These are phyloP conservation scores for Parasarocladium wereldwijsianum DNA, from an alignment of 2,329 filamentous ascomycete genomes.

Conservation along the genomic window DNA sequence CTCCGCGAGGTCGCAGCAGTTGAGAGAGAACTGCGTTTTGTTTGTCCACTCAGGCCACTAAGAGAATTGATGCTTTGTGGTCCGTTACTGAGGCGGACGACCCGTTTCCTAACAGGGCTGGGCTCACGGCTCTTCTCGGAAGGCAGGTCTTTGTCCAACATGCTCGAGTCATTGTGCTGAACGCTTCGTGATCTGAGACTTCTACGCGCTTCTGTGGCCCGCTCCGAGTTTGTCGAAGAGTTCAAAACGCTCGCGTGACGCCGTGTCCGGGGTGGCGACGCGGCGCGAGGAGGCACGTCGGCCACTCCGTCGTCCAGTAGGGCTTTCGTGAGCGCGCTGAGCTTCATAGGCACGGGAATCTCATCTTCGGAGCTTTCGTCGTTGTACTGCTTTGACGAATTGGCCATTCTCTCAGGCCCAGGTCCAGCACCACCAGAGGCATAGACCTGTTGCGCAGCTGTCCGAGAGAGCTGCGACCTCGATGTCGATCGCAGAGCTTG, in stretches of 20 bases:
- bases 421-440: constrained; percentile 2
- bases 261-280: constrained; percentile 32
- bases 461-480: constrained; percentile 25
- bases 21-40: constrained; percentile 35
- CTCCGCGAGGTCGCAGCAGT: constrained; percentile 17
- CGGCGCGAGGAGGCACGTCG: constrained; percentile 21
- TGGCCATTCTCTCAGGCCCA: constrained; percentile 1
- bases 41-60: no score
- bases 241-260: constrained; percentile 33
- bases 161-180: constrained; percentile 20
- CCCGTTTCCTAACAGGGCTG: constrained; percentile 40
- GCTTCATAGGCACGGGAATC: constrained; percentile 79
- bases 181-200: constrained; percentile 32
- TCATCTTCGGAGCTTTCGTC: constrained; percentile 93
- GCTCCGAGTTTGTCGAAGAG: constrained; percentile 24
- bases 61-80: constrained; percentile 27
- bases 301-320: constrained; percentile 53
- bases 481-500: constrained; percentile 36
- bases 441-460: constrained; percentile 19
- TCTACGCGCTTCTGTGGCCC: constrained; percentile 24
- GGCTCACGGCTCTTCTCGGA: constrained; percentile 31
- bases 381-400: constrained; percentile 24
- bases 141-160: constrained; percentile 25
- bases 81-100: constrained; percentile 40
- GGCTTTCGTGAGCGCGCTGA: constrained; percentile 83